phyloP scores from a whole-genome alignment of 1,284 basidiomycete genomes.

The Kalmanozyma brasiliensis region DNA sequence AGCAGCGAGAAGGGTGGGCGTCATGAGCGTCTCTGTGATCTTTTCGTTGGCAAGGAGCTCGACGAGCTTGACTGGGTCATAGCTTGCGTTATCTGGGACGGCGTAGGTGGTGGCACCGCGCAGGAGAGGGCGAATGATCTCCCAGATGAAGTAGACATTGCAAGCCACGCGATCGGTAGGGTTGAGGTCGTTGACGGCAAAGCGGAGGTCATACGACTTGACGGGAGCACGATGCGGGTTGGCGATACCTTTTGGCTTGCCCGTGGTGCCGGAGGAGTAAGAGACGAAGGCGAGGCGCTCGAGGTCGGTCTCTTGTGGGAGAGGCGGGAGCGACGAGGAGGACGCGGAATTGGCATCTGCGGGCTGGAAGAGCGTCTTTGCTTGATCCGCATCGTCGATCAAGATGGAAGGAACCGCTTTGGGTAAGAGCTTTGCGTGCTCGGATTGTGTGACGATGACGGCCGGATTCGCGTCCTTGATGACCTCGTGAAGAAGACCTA shows the following conservation, averaged over 20 bases:
- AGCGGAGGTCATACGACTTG: constrained; percentile 64
- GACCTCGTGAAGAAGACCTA: constrained; percentile 60
- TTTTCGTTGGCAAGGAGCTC: constrained; percentile 50
- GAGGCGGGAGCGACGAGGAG: constrained; percentile 18
- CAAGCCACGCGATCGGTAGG: constrained; percentile 64
- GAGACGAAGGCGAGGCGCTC: constrained; percentile 66
- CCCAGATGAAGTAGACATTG: constrained; percentile 68
- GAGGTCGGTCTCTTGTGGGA: constrained; percentile 53
- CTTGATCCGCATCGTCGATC: constrained; percentile 27
- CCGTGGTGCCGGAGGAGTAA: constrained; percentile 67
- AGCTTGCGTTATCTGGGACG: constrained; percentile 62
- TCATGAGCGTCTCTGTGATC: constrained; percentile 68
- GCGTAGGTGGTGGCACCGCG: constrained; percentile 64
- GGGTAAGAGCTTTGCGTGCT: constrained; percentile 52
- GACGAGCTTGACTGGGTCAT: constrained; percentile 64
- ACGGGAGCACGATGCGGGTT: constrained; percentile 66
- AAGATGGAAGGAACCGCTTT: constrained; percentile 31
- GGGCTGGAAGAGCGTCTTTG: constrained; percentile 12
- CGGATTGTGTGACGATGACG: constrained; percentile 61
- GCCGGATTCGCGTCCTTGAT: constrained; percentile 64
- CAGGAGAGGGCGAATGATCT: constrained; percentile 65
- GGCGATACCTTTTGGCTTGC: constrained; percentile 66
- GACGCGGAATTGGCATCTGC: constrained; percentile 1
- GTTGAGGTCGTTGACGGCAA: constrained; percentile 56
- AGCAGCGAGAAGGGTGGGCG: constrained; percentile 63